A percentile compares a stretch with the other conserved stretches of the same genome.
Evolutionary conservation across 2,329 filamentous ascomycete species (phyloP).

Genomic region (Uncinocarpus reesii): DNA sequence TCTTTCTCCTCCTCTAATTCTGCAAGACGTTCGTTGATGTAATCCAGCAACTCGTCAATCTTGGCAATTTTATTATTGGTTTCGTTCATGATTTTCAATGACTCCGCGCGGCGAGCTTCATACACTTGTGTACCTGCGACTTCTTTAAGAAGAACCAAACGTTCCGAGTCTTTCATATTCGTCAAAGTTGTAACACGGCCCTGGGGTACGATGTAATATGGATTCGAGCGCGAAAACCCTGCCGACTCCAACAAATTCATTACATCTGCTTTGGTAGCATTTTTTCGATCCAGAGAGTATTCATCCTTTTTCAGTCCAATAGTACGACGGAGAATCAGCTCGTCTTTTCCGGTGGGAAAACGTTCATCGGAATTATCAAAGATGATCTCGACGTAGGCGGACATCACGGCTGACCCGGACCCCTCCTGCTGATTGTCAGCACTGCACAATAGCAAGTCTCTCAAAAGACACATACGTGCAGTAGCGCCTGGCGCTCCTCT

Average conservation of each 20-base stretch:
- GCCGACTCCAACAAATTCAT: constrained; percentile 92
- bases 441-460: neutral
- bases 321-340: constrained; percentile 81
- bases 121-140: constrained; percentile 98
- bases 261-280: constrained; percentile 86
- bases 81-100: constrained; percentile 91
- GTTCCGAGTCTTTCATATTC: constrained; percentile 95
- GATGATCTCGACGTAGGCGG: constrained; percentile 97
- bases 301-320: constrained; percentile 98
- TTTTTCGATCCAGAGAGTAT: constrained; percentile 94
- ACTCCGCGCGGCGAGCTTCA: constrained; percentile 81
- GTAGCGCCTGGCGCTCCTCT: constrained; percentile 85
- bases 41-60: constrained; percentile 83
- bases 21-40: constrained; percentile 77
- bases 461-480: constrained; percentile 52
- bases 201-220: constrained; percentile 98
- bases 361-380: constrained; percentile 97
- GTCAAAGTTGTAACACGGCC: constrained; percentile 91
- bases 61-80: constrained; percentile 90
- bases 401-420: constrained; percentile 95
- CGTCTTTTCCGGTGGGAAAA: constrained; percentile 84
- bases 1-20: constrained; percentile 97
- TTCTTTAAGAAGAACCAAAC: constrained; percentile 83
- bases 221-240: constrained; percentile 92
- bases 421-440: constrained; percentile 54